These are phyloP conservation scores for Diaporthe caulivora DNA, from an alignment of 2,329 filamentous ascomycete genomes.

Conservation along the genomic window DNA sequence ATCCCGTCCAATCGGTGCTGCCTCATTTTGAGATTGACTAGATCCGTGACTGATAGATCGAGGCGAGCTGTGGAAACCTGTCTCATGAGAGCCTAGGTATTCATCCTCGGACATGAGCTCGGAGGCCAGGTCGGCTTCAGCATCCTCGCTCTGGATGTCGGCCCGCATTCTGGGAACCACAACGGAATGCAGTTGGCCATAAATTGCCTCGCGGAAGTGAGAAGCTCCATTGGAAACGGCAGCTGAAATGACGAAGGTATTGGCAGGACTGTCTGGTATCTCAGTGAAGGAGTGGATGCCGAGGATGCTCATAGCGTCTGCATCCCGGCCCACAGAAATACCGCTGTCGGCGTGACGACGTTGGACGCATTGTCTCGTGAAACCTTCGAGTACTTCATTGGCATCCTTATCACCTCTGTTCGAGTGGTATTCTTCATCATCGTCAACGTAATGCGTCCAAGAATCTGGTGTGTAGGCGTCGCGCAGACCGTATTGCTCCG, in stretches of 20 bases:
- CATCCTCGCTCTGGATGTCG: neutral
- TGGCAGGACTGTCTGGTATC: constrained; percentile 9
- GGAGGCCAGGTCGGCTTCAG: neutral
- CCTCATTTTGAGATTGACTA: neutral
- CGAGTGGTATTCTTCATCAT: neutral
- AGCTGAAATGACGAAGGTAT: constrained; percentile 37
- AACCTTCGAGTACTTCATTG: too few species aligned
- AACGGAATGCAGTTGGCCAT: neutral
- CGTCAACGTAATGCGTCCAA: neutral
- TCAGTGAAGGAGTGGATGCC: constrained; percentile 31
- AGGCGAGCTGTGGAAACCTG: neutral
- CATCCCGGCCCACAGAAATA: constrained; percentile 15
- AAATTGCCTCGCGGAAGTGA: neutral
- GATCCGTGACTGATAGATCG: neutral
- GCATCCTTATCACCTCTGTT: neutral
- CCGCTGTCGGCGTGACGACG: neutral
- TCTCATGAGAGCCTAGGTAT: neutral
- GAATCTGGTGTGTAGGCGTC: neutral
- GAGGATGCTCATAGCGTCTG: constrained; percentile 33
- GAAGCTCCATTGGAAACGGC: neutral
- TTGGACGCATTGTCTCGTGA: neutral
- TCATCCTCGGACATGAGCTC: neutral
- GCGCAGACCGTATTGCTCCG: neutral
- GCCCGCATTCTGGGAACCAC: neutral
- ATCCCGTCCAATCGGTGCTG: neutral